These are phyloP conservation scores for Alternaria novae-zelandiae DNA, from an alignment of 2,329 filamentous ascomycete species.

Conservation along the genomic window DNA sequence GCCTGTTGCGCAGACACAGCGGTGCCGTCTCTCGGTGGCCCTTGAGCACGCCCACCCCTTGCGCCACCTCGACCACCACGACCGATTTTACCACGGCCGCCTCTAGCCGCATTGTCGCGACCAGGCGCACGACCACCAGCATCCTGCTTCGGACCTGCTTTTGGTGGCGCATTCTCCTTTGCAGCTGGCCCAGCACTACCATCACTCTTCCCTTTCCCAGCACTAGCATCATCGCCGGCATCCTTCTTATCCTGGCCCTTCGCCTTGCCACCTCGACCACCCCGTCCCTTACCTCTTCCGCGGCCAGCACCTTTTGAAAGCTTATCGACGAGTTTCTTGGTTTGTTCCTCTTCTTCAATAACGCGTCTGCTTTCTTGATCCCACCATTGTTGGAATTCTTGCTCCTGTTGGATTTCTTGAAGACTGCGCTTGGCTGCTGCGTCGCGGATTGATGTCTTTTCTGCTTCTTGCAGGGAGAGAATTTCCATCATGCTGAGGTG, in stretches of 20 bases:
- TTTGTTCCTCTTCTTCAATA: conserved; percentile 63
- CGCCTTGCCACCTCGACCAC: conserved; percentile 13
- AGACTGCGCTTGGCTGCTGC: conserved; percentile 86
- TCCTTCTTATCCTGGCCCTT: conserved; percentile 39
- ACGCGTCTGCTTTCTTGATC: conserved; percentile 79
- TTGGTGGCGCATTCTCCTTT: conserved; percentile 7
- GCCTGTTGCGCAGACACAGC: not conserved
- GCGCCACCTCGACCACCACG: conserved; percentile 31
- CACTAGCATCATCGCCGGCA: conserved; percentile 16
- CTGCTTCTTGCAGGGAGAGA: conserved; percentile 81
- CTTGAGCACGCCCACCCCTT: conserved; percentile 30
- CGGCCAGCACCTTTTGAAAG: conserved; percentile 27
- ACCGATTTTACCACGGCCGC: conserved; percentile 24
- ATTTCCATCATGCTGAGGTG: conserved; percentile 87
- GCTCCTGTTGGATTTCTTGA: conserved; percentile 94
- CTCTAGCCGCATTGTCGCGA: conserved; percentile 14
- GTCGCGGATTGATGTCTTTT: conserved; percentile 82
- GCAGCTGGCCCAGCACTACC: conserved; percentile 1
- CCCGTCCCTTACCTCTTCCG: conserved; percentile 36
- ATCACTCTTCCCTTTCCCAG: conserved; percentile 24
- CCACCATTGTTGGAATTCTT: conserved; percentile 98
- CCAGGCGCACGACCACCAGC: conserved; percentile 10
- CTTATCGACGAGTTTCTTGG: conserved; percentile 45
- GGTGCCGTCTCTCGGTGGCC: conserved; percentile 13
- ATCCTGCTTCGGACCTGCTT: conserved; percentile 12